These are phyloP conservation scores for Dactylellina haptotyla DNA, from an alignment of 2,329 filamentous ascomycete species.

Conservation along the genomic window DNA sequence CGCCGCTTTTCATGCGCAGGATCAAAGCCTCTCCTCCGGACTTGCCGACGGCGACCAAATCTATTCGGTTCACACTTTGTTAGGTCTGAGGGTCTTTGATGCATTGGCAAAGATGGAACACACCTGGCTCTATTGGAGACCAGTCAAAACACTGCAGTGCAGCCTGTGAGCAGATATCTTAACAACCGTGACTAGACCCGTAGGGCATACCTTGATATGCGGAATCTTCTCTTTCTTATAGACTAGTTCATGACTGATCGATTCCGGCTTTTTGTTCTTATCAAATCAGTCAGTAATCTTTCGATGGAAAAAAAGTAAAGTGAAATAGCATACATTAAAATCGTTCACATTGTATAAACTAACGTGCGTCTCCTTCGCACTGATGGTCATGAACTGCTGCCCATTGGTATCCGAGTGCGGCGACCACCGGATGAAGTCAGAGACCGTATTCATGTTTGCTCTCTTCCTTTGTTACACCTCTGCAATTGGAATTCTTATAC, in stretches of 20 bases:
- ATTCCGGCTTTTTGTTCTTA: conserved; percentile 45
- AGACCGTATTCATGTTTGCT: conserved; percentile 64
- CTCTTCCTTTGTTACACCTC: neutral
- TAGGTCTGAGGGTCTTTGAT: neutral
- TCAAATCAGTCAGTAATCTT: conserved; percentile 1
- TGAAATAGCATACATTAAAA: conserved; percentile 63
- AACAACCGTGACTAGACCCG: neutral
- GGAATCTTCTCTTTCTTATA: conserved; percentile 64
- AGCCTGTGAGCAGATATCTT: neutral
- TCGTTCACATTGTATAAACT: conserved; percentile 64
- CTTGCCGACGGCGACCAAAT: conserved; percentile 78
- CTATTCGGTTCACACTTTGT: conserved; percentile 69
- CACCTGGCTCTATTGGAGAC: conserved; percentile 64
- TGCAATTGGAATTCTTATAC: too few species aligned
- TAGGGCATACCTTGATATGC: conserved; percentile 64
- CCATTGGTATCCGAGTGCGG: conserved; percentile 64
- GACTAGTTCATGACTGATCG: conserved; percentile 52
- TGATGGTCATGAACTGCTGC: conserved; percentile 66
- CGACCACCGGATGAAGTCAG: conserved; percentile 65
- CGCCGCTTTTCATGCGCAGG: conserved; percentile 67
- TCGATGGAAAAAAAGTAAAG: conserved; percentile 7
- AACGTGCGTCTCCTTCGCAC: conserved; percentile 65
- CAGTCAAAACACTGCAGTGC: conserved; percentile 65
- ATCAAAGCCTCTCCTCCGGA: conserved; percentile 79
- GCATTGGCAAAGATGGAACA: neutral